phyloP scores from a whole-genome alignment of 2,329 filamentous ascomycete species.

The Aspergillus alliaceus region DNA sequence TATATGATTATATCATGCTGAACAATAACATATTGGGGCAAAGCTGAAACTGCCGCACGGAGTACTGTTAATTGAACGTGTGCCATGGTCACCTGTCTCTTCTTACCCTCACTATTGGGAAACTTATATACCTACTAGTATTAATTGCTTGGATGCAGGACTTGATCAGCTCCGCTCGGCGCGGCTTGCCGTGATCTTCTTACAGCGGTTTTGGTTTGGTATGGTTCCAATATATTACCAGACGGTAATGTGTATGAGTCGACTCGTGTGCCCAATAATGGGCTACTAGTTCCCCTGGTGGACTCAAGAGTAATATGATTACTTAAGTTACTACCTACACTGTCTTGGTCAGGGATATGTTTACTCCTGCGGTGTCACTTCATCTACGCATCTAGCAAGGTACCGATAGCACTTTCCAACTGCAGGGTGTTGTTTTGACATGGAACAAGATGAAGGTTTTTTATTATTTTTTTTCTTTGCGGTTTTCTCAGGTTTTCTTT shows the following conservation, averaged over 20 bases:
- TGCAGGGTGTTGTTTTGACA: neutral
- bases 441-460: neutral
- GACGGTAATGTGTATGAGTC: neutral
- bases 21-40: neutral
- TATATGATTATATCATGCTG: neutral
- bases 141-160: conserved; percentile 18
- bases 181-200: conserved; percentile 21
- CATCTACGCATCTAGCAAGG: neutral
- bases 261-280: conserved; percentile 17
- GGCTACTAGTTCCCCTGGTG: neutral
- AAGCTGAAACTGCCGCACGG: conserved; percentile 1
- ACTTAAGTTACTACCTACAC: neutral
- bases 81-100: conserved; percentile 5
- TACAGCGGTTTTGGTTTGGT: neutral
- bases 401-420: neutral
- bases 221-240: conserved; percentile 7
- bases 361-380: neutral
- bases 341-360: neutral
- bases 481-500: too few relatives aligned
- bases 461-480: too few relatives aligned
- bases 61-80: neutral
- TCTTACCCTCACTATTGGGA: neutral
- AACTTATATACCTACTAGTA: too few relatives aligned
- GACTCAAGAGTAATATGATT: neutral
- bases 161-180: conserved; percentile 14